A percentile compares a stretch with the other conserved stretches of the same genome.
Evolutionary conservation across 768 basidiomycete genomes (phyloP).

Genomic region (Kwoniella mangroviensis): DNA sequence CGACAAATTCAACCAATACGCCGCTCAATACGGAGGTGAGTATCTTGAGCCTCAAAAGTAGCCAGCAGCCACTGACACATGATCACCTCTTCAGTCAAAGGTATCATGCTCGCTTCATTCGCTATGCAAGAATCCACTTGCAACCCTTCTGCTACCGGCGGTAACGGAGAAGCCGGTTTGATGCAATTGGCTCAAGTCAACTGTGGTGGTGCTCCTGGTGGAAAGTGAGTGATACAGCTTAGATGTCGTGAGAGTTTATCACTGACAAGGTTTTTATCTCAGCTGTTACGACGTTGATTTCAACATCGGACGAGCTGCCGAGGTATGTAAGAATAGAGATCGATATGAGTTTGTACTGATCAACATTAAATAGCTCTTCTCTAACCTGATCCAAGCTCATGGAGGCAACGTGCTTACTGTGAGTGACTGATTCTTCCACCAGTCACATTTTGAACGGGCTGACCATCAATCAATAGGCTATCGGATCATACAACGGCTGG

Average conservation of each 20-base stretch:
- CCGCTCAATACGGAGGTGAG: slow-evolving; percentile 43
- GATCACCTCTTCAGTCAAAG: slow-evolving; percentile 57
- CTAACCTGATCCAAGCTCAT: slow-evolving; percentile 38
- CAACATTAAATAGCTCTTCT: slow-evolving; percentile 33
- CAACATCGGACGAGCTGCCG: slow-evolving; percentile 72
- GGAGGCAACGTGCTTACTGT: slow-evolving; percentile 49
- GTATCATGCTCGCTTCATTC: slow-evolving; percentile 78
- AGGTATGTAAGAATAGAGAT: slow-evolving; percentile 17
- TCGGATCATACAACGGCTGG: slow-evolving; percentile 68
- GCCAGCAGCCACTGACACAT: slow-evolving; percentile 34
- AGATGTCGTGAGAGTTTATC: background rate
- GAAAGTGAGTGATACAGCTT: slow-evolving; percentile 18
- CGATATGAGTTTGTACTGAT: too few species aligned
- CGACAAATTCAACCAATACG: slow-evolving; percentile 50
- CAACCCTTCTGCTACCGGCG: slow-evolving; percentile 70
- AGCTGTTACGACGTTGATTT: slow-evolving; percentile 60
- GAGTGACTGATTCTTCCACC: background rate
- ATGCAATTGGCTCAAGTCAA: slow-evolving; percentile 86
- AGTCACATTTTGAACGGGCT: slow-evolving; percentile 58
- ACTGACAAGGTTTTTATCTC: background rate
- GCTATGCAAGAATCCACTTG: slow-evolving; percentile 88
- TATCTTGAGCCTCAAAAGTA: background rate
- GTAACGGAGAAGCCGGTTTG: slow-evolving; percentile 79
- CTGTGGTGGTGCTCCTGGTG: slow-evolving; percentile 61
- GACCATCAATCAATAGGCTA: slow-evolving; percentile 61